Evolutionary conservation across 495 filamentous ascomycete species (phyloP), one percentile per base, ranked within the genome.

Genomic region (Terfezia boudieri): DNA sequence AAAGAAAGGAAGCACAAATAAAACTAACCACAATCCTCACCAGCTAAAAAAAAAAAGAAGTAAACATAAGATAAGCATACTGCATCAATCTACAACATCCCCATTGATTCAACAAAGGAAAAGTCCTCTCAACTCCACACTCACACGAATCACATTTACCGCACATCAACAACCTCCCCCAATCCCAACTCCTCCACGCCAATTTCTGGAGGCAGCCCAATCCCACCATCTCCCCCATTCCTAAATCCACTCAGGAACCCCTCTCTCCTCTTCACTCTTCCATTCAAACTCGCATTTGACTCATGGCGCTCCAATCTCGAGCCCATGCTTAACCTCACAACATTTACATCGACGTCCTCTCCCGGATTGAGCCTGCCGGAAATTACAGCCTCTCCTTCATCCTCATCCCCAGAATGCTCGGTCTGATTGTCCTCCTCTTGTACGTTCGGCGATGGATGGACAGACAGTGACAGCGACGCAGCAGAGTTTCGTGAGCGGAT

Each of bases 171-270:
- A 56, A 52, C 55, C 58, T 55, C 57, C 50, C 58, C 49, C 57
- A 54, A 59, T 37, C 48, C 48, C 50, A 54, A 51, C 41, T 17
- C 9, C 37, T 56, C 58, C 51, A 51, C 41, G 55, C 58, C 57
- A 59, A 60, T 59, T 56, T 37, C 51, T 59, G 54, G 58, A 51
- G 51, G 52, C 55, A 59, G 48, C 32, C 58, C 57, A 57, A 57
- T 52, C 48, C 37, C 23, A 9, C 56, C 36, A 49, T 51, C 49
- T 53, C 57, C 50, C 35, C 57, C 50, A 32, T 37, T 53, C 58
- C 53, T 46, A 37, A 20, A 50, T 36, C 20, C 36, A 54, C 52
- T 50, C 53, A 55, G 12, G 41, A 46, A 46, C 2, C 57, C 36
- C 50, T 54, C 17, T 53, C 57, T 23, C 36, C 52, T 16, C 55